Evolutionary conservation across 768 basidiomycete genomes (phyloP), one percentile per base, ranked within the genome.

Genomic region (Kwoniella dendrophila): DNA sequence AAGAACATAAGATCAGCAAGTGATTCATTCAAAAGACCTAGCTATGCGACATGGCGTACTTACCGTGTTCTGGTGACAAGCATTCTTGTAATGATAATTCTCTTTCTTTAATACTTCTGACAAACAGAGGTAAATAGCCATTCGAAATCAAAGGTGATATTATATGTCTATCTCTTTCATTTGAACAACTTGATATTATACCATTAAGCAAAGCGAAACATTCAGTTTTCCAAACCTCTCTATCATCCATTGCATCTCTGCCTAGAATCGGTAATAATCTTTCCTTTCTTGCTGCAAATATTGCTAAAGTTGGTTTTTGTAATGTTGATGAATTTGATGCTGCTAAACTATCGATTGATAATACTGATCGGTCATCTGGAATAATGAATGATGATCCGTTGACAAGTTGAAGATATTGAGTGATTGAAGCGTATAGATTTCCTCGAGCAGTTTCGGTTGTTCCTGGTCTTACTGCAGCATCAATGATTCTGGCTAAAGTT

Each of bases 141-240:
- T 90, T 86, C 45, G 86, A 83, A 26, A 83, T 83, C 26, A 96
- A 80, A 41, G 72, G 67, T 10, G 82, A 75, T 45, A 90, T 77
- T 22, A 90, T 81, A 11, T 82, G 71, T 56, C 88, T 83, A 49
- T 88, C 87, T 78, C 86, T 88, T 66, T 92, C 88, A 49, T 81
- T 78, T 27, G 84, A 84, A 38, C 86, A 89, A 0, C 94, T 81
- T 44, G 88, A 85, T 18, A 89, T 84, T 7, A 94, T 82, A 0
- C 89, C 87, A 69, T 94, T 91, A 43, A 97, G 82, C 2, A 92
- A 82, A 83, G 93, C 89, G 75, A 93, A 97, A 8, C 94, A 90
- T 16, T 97, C 86, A 2, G 93, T 94, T 80, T 91, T 91, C 95
- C 95, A 98, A 1, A 97, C 90, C 78, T 97, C 93, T 18, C 90